A percentile compares a stretch with the other conserved stretches of the same genome.
Evolutionary conservation across 805 yeast genomes (phyloP).

Genomic region (Yamadazyma paraphyllophila): DNA sequence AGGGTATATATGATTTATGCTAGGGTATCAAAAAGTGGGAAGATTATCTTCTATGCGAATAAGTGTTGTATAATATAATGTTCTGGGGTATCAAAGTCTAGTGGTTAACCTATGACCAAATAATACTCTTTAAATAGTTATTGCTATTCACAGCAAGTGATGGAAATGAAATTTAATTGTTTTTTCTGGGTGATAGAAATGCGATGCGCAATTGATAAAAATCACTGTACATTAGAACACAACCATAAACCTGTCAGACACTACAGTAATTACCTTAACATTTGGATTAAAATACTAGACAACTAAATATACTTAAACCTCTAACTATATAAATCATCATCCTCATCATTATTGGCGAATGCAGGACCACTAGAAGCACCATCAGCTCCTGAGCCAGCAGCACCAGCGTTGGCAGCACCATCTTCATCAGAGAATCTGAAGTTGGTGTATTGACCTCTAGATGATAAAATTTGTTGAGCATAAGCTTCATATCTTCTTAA

Average conservation of each 20-base stretch:
- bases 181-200: not conserved
- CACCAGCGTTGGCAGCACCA: conserved; percentile 13
- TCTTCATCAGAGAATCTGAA: conserved; percentile 71
- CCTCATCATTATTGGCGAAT: conserved; percentile 50
- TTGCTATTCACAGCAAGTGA: not conserved
- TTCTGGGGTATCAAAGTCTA: too few relatives aligned
- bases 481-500: conserved; percentile 98
- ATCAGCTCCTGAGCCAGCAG: conserved; percentile 22
- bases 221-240: not conserved
- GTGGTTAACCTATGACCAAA: too few relatives aligned
- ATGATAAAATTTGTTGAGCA: conserved; percentile 92
- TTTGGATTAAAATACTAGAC: not conserved
- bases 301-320: not conserved
- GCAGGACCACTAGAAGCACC: conserved; percentile 39
- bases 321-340: conserved; percentile 64
- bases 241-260: not conserved
- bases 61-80: too few relatives aligned
- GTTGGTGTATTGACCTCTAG: conserved; percentile 91
- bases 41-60: too few relatives aligned
- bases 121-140: too few relatives aligned
- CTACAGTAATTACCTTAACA: not conserved
- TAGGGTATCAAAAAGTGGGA: too few relatives aligned
- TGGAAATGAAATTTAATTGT: too few relatives aligned
- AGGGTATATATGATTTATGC: too few relatives aligned
- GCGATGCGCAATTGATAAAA: conserved; percentile 1